Conservation (phyloP, 2,329 filamentous ascomycete genomes). For the Fusarium austroafricanum region DNA sequence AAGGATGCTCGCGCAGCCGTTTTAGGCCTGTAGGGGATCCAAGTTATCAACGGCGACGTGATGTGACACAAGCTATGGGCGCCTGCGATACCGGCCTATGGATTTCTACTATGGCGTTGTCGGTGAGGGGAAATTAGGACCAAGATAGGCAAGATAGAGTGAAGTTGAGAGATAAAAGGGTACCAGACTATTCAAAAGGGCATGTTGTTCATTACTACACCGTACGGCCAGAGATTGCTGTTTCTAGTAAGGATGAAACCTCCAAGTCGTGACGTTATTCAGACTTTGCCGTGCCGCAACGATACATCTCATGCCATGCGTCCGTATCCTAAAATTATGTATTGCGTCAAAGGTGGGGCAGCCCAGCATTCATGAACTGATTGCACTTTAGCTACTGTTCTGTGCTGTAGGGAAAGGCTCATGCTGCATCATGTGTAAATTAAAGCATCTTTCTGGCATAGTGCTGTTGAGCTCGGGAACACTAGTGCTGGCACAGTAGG, state of each 20-base stretch:
- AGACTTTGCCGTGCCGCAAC: conserved; percentile 19
- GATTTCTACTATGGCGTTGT: conserved; percentile 16
- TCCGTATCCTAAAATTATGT: not conserved
- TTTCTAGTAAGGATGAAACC: conserved; percentile 17
- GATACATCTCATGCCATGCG: not conserved
- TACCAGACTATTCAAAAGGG: not conserved
- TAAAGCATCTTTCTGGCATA: not conserved
- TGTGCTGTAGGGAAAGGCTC: too few species aligned
- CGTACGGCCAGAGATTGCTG: conserved; percentile 5
- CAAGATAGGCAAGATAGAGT: conserved; percentile 1
- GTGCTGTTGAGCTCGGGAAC: too few species aligned
- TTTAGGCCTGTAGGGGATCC: conserved; percentile 50
- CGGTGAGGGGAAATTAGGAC: conserved; percentile 10
- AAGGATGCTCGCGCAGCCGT: conserved; percentile 73
- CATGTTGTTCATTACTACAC: conserved; percentile 2
- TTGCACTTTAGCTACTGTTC: not conserved
- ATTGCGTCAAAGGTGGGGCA: conserved; percentile 32
- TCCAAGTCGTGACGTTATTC: conserved; percentile 29
- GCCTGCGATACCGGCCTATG: not conserved
- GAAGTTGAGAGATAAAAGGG: not conserved
- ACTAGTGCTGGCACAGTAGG: not conserved
- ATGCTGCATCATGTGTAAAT: not conserved
- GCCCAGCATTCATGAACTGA: conserved; percentile 3
- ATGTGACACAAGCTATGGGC: not conserved
- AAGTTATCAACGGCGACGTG: not conserved